phyloP scores from a whole-genome alignment of 2,329 filamentous ascomycete species.

The Cordyceps cicadae region DNA sequence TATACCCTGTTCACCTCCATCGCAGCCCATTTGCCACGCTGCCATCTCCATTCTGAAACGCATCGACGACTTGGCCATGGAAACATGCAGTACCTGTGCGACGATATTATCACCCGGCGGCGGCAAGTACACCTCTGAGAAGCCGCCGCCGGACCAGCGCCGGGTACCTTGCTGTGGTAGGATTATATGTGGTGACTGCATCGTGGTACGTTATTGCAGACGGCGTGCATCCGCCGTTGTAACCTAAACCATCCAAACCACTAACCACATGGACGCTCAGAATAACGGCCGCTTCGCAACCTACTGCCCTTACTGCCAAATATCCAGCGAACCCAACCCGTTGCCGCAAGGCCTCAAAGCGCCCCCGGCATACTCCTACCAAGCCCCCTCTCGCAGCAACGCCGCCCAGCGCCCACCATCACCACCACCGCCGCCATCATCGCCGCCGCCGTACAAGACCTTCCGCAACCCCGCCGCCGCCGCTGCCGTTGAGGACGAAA shows the following conservation, averaged over 20 bases:
- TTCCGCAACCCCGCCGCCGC: not conserved
- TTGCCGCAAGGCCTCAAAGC: conserved; percentile 56
- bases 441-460: not conserved
- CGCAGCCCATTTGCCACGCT: not conserved
- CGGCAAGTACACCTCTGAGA: conserved; percentile 47
- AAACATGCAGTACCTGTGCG: conserved; percentile 64
- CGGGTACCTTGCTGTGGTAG: conserved; percentile 61
- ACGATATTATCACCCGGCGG: conserved; percentile 43
- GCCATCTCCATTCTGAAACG: not conserved
- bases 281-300: conserved; percentile 59
- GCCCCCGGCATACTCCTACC: conserved; percentile 67
- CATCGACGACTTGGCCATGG: conserved; percentile 19
- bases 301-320: conserved; percentile 70
- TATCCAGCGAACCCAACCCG: conserved; percentile 49
- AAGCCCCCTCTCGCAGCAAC: conserved; percentile 17
- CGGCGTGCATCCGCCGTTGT: no score
- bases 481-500: not conserved
- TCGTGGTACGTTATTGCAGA: conserved; percentile 41
- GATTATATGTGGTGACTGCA: conserved; percentile 63
- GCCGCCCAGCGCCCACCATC: not conserved
- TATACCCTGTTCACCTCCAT: no score
- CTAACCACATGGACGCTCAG: conserved; percentile 24
- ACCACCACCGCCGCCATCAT: not conserved
- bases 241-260: not conserved
- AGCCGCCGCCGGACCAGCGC: conserved; percentile 51